Evolutionary conservation across 2,329 filamentous ascomycete species (phyloP), one percentile per base, ranked within the genome.

Genomic region (Fragosphaeria purpurea): DNA sequence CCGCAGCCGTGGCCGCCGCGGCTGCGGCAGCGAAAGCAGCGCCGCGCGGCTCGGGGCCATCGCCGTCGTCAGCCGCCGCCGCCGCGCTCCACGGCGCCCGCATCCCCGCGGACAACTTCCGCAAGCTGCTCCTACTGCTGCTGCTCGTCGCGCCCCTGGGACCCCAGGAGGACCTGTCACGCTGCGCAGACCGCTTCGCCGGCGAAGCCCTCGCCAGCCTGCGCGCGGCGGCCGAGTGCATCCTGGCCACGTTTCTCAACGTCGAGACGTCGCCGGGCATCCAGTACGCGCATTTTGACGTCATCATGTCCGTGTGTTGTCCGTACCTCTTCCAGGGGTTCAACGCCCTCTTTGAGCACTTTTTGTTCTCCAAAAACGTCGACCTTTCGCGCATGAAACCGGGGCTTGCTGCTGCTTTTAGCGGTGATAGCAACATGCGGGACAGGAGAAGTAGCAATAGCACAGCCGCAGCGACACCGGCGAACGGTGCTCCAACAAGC

Each of bases 31-130:
- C 87, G 41, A 80, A 86, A 53, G 74, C 82, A 0, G 78, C 76
- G 0, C 79, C 82, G 56, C 75, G 74, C 55, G 71, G 77, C 4
- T 3, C 22, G 22, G 22, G 22, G 22, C 3, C 22, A 22, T 22
- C 22, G 2, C 22, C 2, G 22, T 22, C 22, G 22, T n/a, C n/a
- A n/a, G 32, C 30, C 41, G 34, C 7, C 32, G 51, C 48, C 4
- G 65, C 72, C 0, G 72, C 73, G 4, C 75, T 79, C 1, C 74
- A 79, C 42, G 75, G 77, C n/a, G 80, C 83, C 34, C 80, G 85
- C 56, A 85, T 89, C 47, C 85, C 85, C 0, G 77, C 80, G 0
- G 84, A 88, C 61, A 88, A 88, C 60, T 79, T 88, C 50, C 75
- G 81, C 43, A 83, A 80, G 58, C 67, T 89, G 7, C 65, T 88